phyloP scores from a whole-genome alignment of 2,329 filamentous ascomycete species.

The Myriangium duriaei region DNA sequence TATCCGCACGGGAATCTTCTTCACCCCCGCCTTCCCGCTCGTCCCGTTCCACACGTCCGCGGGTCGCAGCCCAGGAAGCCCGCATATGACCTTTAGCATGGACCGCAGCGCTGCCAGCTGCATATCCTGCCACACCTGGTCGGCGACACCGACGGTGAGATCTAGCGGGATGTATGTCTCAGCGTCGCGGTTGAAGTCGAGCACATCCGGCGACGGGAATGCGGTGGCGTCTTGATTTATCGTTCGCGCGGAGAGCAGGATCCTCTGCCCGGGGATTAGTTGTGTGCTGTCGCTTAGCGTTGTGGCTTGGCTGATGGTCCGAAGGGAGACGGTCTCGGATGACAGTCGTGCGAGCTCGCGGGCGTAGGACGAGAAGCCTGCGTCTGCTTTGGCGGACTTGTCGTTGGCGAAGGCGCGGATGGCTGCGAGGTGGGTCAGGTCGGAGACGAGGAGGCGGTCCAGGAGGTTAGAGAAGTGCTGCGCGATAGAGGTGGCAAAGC shows the following conservation, averaged over 20 bases:
- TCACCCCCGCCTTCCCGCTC: slow-evolving; percentile 27
- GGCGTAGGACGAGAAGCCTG: slow-evolving; percentile 39
- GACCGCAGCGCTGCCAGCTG: slow-evolving; percentile 31
- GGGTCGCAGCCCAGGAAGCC: slow-evolving; percentile 26
- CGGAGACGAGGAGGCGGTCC: slow-evolving; percentile 42
- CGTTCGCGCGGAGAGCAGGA: slow-evolving; percentile 33
- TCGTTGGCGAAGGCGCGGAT: slow-evolving; percentile 37
- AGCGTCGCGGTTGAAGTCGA: slow-evolving; percentile 27
- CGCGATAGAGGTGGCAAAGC: slow-evolving; percentile 44
- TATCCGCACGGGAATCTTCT: slow-evolving; percentile 27
- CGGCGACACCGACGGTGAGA: slow-evolving; percentile 29
- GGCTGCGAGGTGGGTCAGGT: slow-evolving; percentile 33
- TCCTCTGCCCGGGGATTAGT: slow-evolving; percentile 25
- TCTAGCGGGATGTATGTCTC: slow-evolving; percentile 35
- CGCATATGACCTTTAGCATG: slow-evolving; percentile 33
- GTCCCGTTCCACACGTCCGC: slow-evolving; percentile 23
- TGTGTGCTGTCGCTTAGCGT: slow-evolving; percentile 23
- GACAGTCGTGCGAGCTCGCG: slow-evolving; percentile 33
- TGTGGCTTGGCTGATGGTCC: slow-evolving; percentile 23
- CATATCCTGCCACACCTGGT: slow-evolving; percentile 25
- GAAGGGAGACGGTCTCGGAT: slow-evolving; percentile 32
- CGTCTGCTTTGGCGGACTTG: slow-evolving; percentile 33
- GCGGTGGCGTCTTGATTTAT: slow-evolving; percentile 27
- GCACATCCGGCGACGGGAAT: slow-evolving; percentile 30
- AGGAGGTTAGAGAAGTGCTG: slow-evolving; percentile 46